Percentiles rank a stretch among this genome's conserved stretches.
Conservation (phyloP, 2,329 filamentous ascomycete species). For the Cadophora sp. region DNA sequence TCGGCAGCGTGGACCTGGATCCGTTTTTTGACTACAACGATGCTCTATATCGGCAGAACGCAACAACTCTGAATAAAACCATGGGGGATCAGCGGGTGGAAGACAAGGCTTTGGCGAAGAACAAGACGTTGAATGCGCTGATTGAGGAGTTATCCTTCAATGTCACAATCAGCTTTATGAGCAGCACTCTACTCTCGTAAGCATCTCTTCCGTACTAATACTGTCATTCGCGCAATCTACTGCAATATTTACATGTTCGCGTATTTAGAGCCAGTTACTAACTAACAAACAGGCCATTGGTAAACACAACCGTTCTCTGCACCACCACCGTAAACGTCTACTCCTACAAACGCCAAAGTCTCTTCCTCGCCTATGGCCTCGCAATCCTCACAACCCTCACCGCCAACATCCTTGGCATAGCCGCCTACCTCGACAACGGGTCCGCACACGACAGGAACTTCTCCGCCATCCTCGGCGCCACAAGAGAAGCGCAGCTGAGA, state of each 20-base stretch:
- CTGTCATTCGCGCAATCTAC: neutral
- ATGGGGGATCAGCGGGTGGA: slow-evolving; percentile 17
- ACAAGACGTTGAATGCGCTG: slow-evolving; percentile 21
- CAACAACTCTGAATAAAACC: neutral
- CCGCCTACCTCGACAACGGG: slow-evolving; percentile 31
- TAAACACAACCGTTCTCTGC: slow-evolving; percentile 5
- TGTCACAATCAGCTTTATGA: slow-evolving; percentile 25
- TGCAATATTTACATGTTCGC: neutral
- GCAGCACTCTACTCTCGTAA: slow-evolving; percentile 25
- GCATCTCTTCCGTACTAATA: neutral
- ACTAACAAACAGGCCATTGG: neutral
- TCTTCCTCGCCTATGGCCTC: slow-evolving; percentile 31
- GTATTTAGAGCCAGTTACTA: neutral
- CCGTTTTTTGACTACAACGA: slow-evolving; percentile 31
- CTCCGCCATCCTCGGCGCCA: slow-evolving; percentile 33
- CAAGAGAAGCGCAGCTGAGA: slow-evolving; percentile 27
- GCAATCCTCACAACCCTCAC: slow-evolving; percentile 27
- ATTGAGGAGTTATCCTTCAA: slow-evolving; percentile 25
- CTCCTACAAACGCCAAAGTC: slow-evolving; percentile 26
- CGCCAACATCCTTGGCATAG: slow-evolving; percentile 29
- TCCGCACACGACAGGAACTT: slow-evolving; percentile 33
- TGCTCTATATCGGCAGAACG: neutral
- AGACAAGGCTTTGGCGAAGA: slow-evolving; percentile 24
- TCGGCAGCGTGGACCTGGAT: slow-evolving; percentile 32
- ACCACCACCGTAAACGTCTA: slow-evolving; percentile 29